These are phyloP conservation scores for Didymella lethalis DNA, from an alignment of 2,329 filamentous ascomycete species.

Conservation along the genomic window DNA sequence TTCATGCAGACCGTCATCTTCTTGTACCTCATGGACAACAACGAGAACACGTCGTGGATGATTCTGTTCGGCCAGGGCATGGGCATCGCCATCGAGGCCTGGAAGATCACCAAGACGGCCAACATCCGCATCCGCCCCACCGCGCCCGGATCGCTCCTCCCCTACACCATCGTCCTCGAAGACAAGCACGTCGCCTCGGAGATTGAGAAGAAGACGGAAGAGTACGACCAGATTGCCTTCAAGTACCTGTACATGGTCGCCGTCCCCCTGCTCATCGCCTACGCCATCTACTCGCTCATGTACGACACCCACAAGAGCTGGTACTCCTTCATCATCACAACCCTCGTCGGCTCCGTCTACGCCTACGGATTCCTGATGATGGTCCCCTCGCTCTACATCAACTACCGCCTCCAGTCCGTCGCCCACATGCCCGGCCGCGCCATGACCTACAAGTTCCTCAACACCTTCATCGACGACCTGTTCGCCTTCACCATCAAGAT, in stretches of 20 bases:
- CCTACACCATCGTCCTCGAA: slow-evolving; percentile 84
- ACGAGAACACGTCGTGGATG: slow-evolving; percentile 98
- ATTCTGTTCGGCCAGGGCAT: slow-evolving; percentile 92
- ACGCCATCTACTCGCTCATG: slow-evolving; percentile 87
- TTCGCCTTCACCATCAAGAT: slow-evolving; percentile 99
- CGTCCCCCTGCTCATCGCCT: slow-evolving; percentile 87
- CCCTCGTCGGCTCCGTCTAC: slow-evolving; percentile 93
- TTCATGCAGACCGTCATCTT: slow-evolving; percentile 98
- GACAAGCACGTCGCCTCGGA: slow-evolving; percentile 97
- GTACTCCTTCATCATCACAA: slow-evolving; percentile 96
- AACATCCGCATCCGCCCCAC: slow-evolving; percentile 81
- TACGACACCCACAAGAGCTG: slow-evolving; percentile 98
- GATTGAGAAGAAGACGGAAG: slow-evolving; percentile 96
- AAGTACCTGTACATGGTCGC: slow-evolving; percentile 93
- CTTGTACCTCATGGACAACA: slow-evolving; percentile 96
- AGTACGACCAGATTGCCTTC: slow-evolving; percentile 98
- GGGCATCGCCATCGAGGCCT: slow-evolving; percentile 79
- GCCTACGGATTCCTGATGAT: slow-evolving; percentile 99
- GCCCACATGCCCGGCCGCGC: slow-evolving; percentile 97
- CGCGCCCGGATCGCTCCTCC: slow-evolving; percentile 72
- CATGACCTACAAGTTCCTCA: slow-evolving; percentile 98
- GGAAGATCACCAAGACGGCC: slow-evolving; percentile 97
- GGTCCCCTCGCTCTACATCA: slow-evolving; percentile 97
- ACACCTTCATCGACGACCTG: slow-evolving; percentile 98
- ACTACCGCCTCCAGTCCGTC: slow-evolving; percentile 90